Percentiles rank a stretch among this genome's conserved stretches.
Conservation (phyloP, 2,329 filamentous ascomycete species). For the Fusarium guadeloupense region DNA sequence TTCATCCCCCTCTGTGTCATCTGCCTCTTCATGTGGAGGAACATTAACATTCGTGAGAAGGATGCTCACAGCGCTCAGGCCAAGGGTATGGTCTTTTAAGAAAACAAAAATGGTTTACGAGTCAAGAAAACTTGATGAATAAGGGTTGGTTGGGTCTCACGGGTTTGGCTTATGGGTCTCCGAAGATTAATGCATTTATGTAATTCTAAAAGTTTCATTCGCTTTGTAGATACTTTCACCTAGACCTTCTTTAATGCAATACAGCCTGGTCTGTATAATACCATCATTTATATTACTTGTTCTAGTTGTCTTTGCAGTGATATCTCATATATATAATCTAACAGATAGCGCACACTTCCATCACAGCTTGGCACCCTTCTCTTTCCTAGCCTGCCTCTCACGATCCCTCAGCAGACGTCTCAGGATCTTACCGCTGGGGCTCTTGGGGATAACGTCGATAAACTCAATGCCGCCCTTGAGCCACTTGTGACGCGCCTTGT, state of each 20-base stretch:
- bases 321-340: background rate
- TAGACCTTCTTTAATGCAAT: background rate
- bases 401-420: conserved; percentile 74
- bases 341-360: too few relatives aligned
- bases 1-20: conserved; percentile 49
- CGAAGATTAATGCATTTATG: conserved; percentile 6
- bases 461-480: conserved; percentile 71
- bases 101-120: background rate
- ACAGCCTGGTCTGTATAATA: background rate
- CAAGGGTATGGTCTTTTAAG: conserved; percentile 47
- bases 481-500: conserved; percentile 75
- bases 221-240: conserved; percentile 4
- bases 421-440: conserved; percentile 78
- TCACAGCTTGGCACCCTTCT: conserved; percentile 73
- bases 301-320: background rate
- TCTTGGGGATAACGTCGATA: conserved; percentile 75
- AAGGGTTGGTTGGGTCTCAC: background rate
- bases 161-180: background rate
- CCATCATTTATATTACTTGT: background rate
- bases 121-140: background rate
- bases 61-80: conserved; percentile 33
- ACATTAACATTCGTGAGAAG: conserved; percentile 52
- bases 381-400: conserved; percentile 74
- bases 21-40: conserved; percentile 49
- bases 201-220: conserved; percentile 17